Conservation (phyloP, 306 rosid genomes). For the Acacia confusa region DNA sequence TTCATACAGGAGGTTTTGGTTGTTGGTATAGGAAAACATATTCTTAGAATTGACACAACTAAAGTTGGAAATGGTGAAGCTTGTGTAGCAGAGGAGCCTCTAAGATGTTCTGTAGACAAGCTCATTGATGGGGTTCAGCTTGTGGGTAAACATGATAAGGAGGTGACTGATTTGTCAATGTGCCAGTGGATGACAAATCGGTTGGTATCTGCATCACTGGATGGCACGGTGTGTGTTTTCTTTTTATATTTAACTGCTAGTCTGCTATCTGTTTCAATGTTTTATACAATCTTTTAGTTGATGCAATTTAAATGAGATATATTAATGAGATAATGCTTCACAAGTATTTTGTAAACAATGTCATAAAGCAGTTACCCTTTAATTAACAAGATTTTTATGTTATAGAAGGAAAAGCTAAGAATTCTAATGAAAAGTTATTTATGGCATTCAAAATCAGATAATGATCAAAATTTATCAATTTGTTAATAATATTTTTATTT, state of each 20-base stretch:
- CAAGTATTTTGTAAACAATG: background rate
- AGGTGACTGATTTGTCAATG: slow-evolving; percentile 97
- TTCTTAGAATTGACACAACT: slow-evolving; percentile 87
- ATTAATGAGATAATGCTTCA: background rate
- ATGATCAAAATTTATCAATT: background rate
- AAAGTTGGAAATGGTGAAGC: slow-evolving; percentile 78
- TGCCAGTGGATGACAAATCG: slow-evolving; percentile 99
- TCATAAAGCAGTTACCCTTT: background rate
- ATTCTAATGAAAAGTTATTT: background rate
- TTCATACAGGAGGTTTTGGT: slow-evolving; percentile 82
- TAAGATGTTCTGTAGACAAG: slow-evolving; percentile 77
- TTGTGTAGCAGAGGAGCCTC: slow-evolving; percentile 75
- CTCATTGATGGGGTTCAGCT: slow-evolving; percentile 91
- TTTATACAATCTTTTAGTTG: background rate
- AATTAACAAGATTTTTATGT: background rate
- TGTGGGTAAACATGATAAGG: slow-evolving; percentile 91
- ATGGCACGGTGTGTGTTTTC: slow-evolving; percentile 80
- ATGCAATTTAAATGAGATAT: background rate
- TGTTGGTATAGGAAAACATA: slow-evolving; percentile 83
- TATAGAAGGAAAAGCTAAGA: background rate
- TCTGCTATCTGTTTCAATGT: background rate
- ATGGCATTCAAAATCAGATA: background rate
- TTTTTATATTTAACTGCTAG: slow-evolving; percentile 9
- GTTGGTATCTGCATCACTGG: slow-evolving; percentile 91
- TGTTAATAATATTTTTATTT: too few species aligned